These are phyloP conservation scores for Senna siamea DNA, from an alignment of 306 rosid species.

Conservation along the genomic window DNA sequence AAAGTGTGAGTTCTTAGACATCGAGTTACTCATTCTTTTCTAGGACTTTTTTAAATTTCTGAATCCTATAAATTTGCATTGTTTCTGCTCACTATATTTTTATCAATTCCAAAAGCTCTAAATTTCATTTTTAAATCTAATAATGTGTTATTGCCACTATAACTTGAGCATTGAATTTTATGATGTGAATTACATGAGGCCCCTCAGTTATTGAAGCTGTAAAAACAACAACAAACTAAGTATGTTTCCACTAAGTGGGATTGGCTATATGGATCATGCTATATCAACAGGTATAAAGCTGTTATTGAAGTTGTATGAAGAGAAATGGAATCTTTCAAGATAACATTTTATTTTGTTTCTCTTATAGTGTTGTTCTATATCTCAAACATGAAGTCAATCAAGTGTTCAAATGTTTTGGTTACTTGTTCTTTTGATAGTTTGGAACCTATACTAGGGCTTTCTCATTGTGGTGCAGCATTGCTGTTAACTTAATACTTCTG, in stretches of 20 bases:
- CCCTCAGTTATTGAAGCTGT: neutral
- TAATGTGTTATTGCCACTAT: neutral
- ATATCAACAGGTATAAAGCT: too few relatives aligned
- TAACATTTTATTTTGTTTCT: neutral
- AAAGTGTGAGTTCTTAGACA: neutral
- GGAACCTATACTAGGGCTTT: neutral
- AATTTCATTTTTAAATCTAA: neutral
- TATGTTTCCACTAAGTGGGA: too few relatives aligned
- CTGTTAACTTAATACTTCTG: constrained; percentile 38
- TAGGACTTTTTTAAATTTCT: too few relatives aligned
- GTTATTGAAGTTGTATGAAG: too few relatives aligned
- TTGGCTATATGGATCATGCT: too few relatives aligned
- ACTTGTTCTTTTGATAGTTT: neutral
- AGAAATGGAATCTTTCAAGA: neutral
- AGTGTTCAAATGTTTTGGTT: neutral
- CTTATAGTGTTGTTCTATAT: neutral
- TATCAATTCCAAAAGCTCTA: too few relatives aligned
- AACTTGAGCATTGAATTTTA: neutral
- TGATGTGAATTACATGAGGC: too few relatives aligned
- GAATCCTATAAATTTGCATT: too few relatives aligned
- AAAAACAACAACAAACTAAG: too few relatives aligned
- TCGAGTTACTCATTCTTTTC: neutral
- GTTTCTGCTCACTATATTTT: too few relatives aligned
- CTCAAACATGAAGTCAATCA: neutral
- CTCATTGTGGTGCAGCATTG: neutral